Evolutionary conservation across 2,329 filamentous ascomycete genomes (phyloP).

Genomic region (Epichloe glyceriae): DNA sequence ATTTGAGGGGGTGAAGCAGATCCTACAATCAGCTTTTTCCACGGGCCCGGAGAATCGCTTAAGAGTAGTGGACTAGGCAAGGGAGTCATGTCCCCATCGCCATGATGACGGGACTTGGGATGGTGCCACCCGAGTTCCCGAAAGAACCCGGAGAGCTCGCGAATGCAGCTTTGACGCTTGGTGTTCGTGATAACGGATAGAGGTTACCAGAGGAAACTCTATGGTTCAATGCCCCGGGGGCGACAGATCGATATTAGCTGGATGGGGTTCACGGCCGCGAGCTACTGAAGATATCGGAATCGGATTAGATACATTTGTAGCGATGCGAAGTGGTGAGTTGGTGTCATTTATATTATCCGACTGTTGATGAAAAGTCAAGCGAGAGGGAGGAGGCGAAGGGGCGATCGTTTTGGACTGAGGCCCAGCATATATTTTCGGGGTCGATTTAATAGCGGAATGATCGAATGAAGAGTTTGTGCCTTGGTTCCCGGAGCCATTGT

Average conservation of each 20-base stretch:
- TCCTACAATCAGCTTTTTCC: slow-evolving; percentile 41
- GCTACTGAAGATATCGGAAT: slow-evolving; percentile 7
- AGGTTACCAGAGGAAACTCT: slow-evolving; percentile 22
- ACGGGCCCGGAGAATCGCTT: slow-evolving; percentile 52
- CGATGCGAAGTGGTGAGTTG: slow-evolving; percentile 22
- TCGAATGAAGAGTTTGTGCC: slow-evolving; percentile 5
- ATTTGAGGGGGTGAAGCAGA: slow-evolving; percentile 28
- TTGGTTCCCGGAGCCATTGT: slow-evolving; percentile 3
- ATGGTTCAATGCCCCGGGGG: slow-evolving; percentile 16
- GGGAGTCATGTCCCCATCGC: slow-evolving; percentile 68
- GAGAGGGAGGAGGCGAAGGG: slow-evolving; percentile 21
- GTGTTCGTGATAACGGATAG: slow-evolving; percentile 43
- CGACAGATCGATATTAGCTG: slow-evolving; percentile 21
- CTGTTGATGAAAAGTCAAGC: slow-evolving; percentile 7
- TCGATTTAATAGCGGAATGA: slow-evolving; percentile 6
- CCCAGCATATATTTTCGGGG: slow-evolving; percentile 11
- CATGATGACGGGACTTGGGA: slow-evolving; percentile 61
- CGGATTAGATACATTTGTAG: slow-evolving; percentile 21
- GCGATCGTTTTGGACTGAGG: slow-evolving; percentile 18
- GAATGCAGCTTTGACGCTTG: slow-evolving; percentile 46
- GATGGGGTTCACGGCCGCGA: slow-evolving; percentile 21
- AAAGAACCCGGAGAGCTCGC: slow-evolving; percentile 33
- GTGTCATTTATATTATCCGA: slow-evolving; percentile 6
- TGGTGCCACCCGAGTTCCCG: slow-evolving; percentile 50
- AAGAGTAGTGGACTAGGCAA: slow-evolving; percentile 62